Base-by-base conservation (phyloP, 1,284 basidiomycete genomes). In the Ceratobasidium sp. region DNA sequence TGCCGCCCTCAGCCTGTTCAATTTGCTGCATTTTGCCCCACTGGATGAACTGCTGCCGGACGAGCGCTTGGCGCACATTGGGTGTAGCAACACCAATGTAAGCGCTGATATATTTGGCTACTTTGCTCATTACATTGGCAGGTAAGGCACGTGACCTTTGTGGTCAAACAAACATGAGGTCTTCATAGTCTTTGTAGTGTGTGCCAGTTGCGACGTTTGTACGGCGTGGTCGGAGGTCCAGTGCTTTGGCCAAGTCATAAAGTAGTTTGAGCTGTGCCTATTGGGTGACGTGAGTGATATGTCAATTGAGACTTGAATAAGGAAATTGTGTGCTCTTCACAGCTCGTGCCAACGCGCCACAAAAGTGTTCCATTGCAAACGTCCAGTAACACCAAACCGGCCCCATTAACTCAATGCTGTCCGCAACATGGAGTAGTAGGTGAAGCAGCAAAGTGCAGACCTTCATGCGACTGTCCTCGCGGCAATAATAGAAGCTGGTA, bases 1-100 rank as follows among this genome's bases (percentile, higher is more conserved):
- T 61, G n/a, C 49, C 26, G 1, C 60, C 58, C 2, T 61, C 28
- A 2, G 39, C 7, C 9, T 42, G 3, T 2, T 75, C 72, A 1
- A 75, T 18, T 28, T 63, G 60, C 39, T 75, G 72, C 72, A 66
- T 63, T 33, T 61, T 26, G 20, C 72, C 61, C 60, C 60, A 75
- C 7, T 13, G 23, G 2, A 39, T 26, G 15, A 75, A 53, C 18
- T 9, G 12, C 20, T 26, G 33, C 12, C 9, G 20, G 28, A 2
- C 18, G n/a, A 60, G 40, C 18, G 33, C 61, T n/a, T 66, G 6
- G 12, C n/a, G 26, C 46, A 55, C 46, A 64, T 1, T 5, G 5
- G 13, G 20, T 12, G 42, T 28, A 13, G 44, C 70, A 10, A 73
- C 40, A 39, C 46, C 60, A 23, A 53, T 12, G 56, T 18, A 44